These are phyloP conservation scores for Harringtonia lauricola DNA, from an alignment of 2,329 filamentous ascomycete genomes.

Conservation along the genomic window DNA sequence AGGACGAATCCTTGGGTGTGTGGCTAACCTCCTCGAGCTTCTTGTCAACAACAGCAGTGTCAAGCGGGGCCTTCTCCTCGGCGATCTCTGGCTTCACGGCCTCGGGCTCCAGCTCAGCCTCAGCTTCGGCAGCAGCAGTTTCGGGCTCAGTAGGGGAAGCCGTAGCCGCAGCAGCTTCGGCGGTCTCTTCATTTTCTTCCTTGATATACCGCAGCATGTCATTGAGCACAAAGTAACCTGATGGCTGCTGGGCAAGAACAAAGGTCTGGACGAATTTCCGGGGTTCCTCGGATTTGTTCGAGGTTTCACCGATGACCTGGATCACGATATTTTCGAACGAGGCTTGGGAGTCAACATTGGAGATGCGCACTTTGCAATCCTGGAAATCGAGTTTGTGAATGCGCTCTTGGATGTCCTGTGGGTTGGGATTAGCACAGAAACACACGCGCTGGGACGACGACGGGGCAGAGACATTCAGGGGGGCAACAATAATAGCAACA, in stretches of 20 bases:
- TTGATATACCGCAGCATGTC: conserved; percentile 94
- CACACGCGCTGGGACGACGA: no score
- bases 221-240: conserved; percentile 96
- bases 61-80: conserved; percentile 20
- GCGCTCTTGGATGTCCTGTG: conserved; percentile 80
- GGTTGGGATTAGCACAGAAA: not conserved
- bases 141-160: conserved; percentile 15
- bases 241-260: conserved; percentile 88
- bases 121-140: conserved; percentile 19
- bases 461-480: not conserved
- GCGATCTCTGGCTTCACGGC: conserved; percentile 20
- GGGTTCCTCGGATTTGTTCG: conserved; percentile 81
- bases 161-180: conserved; percentile 25
- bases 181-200: conserved; percentile 68
- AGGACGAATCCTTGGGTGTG: conserved; percentile 21
- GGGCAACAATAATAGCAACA: not conserved
- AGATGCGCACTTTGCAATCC: conserved; percentile 95
- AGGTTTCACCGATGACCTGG: conserved; percentile 95
- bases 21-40: conserved; percentile 57
- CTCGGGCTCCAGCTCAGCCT: conserved; percentile 24
- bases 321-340: conserved; percentile 92
- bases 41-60: conserved; percentile 53
- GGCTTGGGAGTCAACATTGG: conserved; percentile 93
- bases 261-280: conserved; percentile 98
- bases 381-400: conserved; percentile 91